Base-by-base conservation (phyloP, 192 early-diverging fungal species). In the Coemansia sp. region DNA sequence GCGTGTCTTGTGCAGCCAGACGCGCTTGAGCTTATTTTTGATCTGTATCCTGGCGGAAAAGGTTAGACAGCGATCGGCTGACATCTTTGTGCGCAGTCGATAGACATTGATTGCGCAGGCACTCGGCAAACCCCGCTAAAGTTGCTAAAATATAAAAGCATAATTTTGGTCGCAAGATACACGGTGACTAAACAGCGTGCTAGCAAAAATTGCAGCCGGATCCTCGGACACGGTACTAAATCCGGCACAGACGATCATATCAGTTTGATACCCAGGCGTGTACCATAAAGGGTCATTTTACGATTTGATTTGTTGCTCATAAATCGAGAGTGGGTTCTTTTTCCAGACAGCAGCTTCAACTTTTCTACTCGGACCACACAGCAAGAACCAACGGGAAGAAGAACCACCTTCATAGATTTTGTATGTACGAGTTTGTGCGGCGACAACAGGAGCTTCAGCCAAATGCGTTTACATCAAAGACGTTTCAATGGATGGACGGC, bases 401-500 rank as follows among this genome's bases (percentile, higher is more conserved):
- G 41, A 15, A n/a, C 41, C 41, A 45, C 4, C 41, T 45, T 5
- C 2, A 15, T 45, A 12, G 11, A 15, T 45, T 45, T n/a, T 45
- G 41, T 45, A 79, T 81, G 78, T 81, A 75, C 65, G 78, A 81
- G 55, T 81, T 75, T 62, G 78, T 81, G 62, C 78, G 78, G 56
- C 69, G 78, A 60, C 78, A 81, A 59, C 78, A 81, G 60, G 78
- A 81, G 63, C 67, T 69, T 55, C 78, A 81, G 60, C 69, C 78
- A 23, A 35, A 48, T 24, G 57, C 72, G 65, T 81, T 81, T 45
- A 12, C 58, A 8, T 57, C 69, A 11, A 81, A 75, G 55, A 72
- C 78, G 15, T 81, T 81, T 56, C 78, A 73, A n/a, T 81, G 78
- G 78, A 73, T 81, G 69, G 76, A 73, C 51, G 49, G 55, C 61